Conservation (phyloP, 257 asterid species). For the Ajuga chamaepitys region DNA sequence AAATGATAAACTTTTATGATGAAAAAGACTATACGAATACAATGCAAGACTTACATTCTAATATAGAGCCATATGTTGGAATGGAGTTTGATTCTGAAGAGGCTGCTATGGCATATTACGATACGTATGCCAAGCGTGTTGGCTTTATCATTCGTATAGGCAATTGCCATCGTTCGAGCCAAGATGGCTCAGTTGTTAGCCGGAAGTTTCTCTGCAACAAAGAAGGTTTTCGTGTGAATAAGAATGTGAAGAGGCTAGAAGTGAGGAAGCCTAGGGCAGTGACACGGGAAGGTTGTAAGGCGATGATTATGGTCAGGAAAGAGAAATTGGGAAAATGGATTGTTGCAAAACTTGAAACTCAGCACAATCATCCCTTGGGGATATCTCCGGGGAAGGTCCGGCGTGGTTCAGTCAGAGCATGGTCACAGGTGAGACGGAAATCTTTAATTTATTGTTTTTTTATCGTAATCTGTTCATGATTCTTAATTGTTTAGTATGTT, state of each 20-base stretch:
- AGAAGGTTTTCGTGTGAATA: conserved; percentile 39
- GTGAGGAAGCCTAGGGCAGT: conserved; percentile 34
- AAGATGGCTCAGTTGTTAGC: conserved; percentile 41
- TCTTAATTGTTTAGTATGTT: neutral
- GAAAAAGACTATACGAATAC: conserved; percentile 5
- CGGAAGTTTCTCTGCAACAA: conserved; percentile 44
- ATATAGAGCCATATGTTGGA: conserved; percentile 32
- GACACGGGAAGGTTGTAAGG: conserved; percentile 53
- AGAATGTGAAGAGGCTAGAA: conserved; percentile 26
- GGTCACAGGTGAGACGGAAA: conserved; percentile 13
- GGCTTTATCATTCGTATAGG: conserved; percentile 49
- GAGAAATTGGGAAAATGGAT: conserved; percentile 36
- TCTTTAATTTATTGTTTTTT: neutral
- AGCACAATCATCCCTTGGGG: conserved; percentile 19
- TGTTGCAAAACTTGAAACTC: conserved; percentile 30
- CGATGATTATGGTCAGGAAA: conserved; percentile 43
- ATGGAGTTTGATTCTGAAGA: conserved; percentile 49
- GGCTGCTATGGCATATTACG: conserved; percentile 40
- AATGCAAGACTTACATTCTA: conserved; percentile 7
- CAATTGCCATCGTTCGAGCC: conserved; percentile 43
- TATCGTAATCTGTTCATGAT: neutral
- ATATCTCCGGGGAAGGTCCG: neutral
- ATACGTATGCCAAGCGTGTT: conserved; percentile 31
- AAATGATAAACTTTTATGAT: conserved; percentile 5
- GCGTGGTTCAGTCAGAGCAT: neutral